Base-by-base conservation (phyloP, 495 filamentous ascomycete genomes). In the Collariella sp. region DNA sequence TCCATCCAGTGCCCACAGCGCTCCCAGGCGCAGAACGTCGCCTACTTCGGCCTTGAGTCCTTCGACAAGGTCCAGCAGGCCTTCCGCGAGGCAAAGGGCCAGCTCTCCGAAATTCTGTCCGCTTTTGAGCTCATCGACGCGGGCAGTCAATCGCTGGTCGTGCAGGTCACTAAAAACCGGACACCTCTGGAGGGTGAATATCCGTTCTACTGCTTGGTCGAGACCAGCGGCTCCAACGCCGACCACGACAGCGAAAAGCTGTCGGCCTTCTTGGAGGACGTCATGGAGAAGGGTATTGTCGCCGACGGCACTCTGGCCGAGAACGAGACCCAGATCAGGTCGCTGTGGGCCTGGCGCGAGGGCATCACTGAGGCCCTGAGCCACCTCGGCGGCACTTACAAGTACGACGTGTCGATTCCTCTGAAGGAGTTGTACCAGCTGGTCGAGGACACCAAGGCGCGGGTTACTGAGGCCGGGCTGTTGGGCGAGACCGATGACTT, bases 71-170 rank as follows among this genome's bases (percentile, higher is more conserved):
- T 87, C 33, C 88, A 89, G 64, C 63, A 76, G 57, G 85, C 91
- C 5, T 97, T 88, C 77, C 73, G 78, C 11, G 86, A 87, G 67
- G 93, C 93, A 26, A 97, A 97, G 75, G 72, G 78, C 35, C 87
- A 94, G 62, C 81, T 98, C 13, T 86, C 84, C 6, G 93, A 98
- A 72, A 95, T 98, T 66, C 81, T 98, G 4, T 96, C 91, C 0
- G 93, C 93, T 1, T 98, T 98, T 63, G 93, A 98, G 72, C 75
- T 98, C 55, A 97, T 97, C 91, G 93, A 98, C 58, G 82, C 80
- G 46, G 75, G 80, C 52, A 87, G 78, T 44, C 94, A 97, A 68
- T 68, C 78, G 22, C 70, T 96, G 3, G 85, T 96, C 7, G 76
- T 81, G 26, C 69, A 76, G 29, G 87, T 88, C 15, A 89, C 84